Percentiles rank a stretch among this genome's conserved stretches.
phyloP scores from a whole-genome alignment of 257 asterid species.

The Gentiana straminea region DNA sequence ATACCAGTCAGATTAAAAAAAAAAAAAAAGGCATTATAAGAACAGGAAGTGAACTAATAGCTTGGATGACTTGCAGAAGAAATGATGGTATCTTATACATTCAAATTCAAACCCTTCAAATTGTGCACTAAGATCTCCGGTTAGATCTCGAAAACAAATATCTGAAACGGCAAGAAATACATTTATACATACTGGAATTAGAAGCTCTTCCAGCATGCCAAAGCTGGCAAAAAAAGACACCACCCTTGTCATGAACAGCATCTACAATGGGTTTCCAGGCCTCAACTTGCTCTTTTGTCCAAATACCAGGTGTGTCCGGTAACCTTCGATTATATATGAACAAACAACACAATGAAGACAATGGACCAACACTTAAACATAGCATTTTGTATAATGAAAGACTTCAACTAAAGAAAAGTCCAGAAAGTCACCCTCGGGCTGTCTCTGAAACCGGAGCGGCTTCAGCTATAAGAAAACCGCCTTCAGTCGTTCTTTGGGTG shows the following conservation, averaged over 20 bases:
- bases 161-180: not conserved
- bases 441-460: slow-evolving; percentile 40
- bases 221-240: slow-evolving; percentile 3
- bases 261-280: slow-evolving; percentile 28
- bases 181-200: slow-evolving; percentile 1
- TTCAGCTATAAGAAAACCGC: slow-evolving; percentile 36
- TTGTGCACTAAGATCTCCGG: too few species aligned
- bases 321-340: slow-evolving; percentile 2
- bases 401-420: not conserved
- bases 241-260: slow-evolving; percentile 25
- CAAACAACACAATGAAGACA: not conserved
- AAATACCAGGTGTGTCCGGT: slow-evolving; percentile 15
- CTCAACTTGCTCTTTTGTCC: slow-evolving; percentile 22
- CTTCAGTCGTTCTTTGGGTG: slow-evolving; percentile 51
- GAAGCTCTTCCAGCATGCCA: slow-evolving; percentile 16
- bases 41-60: not conserved
- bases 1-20: not conserved
- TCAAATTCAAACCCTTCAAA: too few species aligned
- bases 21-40: too few species aligned
- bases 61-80: not conserved
- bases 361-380: not conserved
- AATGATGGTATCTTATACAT: too few species aligned
- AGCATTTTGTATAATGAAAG: too few species aligned
- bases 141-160: too few species aligned
- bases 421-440: slow-evolving; percentile 13